Base-by-base conservation (phyloP, 2,329 filamentous ascomycete species). In the Ascochyta pisi region DNA sequence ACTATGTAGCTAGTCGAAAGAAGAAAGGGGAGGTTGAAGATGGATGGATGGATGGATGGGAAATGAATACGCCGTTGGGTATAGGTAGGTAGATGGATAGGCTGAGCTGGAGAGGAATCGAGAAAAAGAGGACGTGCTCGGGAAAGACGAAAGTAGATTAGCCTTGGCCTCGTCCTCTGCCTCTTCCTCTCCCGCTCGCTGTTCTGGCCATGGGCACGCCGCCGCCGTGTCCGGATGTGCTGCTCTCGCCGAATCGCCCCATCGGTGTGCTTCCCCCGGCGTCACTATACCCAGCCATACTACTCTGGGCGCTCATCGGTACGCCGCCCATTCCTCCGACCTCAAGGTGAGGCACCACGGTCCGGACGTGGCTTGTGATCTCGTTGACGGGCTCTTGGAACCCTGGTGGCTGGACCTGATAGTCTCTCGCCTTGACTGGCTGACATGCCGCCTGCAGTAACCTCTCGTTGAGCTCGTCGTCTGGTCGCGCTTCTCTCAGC, bases 241-340 rank as follows among this genome's bases (percentile, higher is more conserved):
- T 66, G 15, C 57, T 53, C 34, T 76, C 76, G 0, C 68, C 73
- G 43, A 66, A 65, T 33, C 75, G 57, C 33, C 71, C 73, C 58
- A 77, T 55, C 0, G 75, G 69, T 35, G 73, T 75, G 24, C 73
- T 74, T 1, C 65, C 75, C 10, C 71, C 73, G 3, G 62, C 62
- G 48, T 75, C 74, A 29, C 71, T 75, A 40, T 71, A 73, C 0
- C 73, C 75, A 3, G 66, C 73, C 62, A 70, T 68, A 29, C 66
- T 72, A 40, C 71, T 77, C 64, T 77, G 74, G 13, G 69, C 69
- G 37, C 76, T 77, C 76, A 77, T 78, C 1, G 75, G 68, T 15
- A 76, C 70, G 24, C 73, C 74, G 5, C 75, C 72, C 15, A 73
- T 52, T 1, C 43, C 44, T 2, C 68, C 68, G 13, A 73, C 66